Percentiles rank a stretch among this genome's conserved stretches.
phyloP scores from a whole-genome alignment of 345 rosid species.

The Pistacia integerrima region DNA sequence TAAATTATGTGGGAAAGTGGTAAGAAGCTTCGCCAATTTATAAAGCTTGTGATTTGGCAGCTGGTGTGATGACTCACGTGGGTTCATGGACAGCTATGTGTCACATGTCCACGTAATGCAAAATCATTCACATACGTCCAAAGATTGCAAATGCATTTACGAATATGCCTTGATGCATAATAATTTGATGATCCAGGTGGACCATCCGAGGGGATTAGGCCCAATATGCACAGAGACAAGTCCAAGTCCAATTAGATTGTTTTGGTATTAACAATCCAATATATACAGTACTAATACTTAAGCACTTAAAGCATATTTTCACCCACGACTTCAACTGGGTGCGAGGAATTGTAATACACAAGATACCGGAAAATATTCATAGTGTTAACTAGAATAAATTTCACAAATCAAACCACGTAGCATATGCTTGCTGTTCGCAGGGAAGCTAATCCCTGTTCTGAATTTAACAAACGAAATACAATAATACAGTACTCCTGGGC shows the following conservation, averaged over 20 bases:
- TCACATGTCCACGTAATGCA: not conserved
- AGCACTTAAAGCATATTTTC: not conserved
- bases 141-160: not conserved
- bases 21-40: not conserved
- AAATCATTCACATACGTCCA: not conserved
- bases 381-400: not conserved
- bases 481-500: not conserved
- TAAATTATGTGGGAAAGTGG: not conserved
- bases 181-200: too few species aligned
- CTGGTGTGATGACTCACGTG: not conserved
- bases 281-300: too few species aligned
- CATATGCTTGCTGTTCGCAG: not conserved
- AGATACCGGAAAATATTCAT: not conserved
- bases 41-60: not conserved
- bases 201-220: too few species aligned
- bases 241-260: too few species aligned
- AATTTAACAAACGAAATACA: not conserved
- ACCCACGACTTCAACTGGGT: not conserved
- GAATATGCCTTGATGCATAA: too few species aligned
- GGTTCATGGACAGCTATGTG: not conserved
- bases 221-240: too few species aligned
- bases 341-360: not conserved
- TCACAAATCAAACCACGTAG: not conserved
- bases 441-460: not conserved
- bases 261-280: too few species aligned